Base-by-base conservation (phyloP, 2,329 filamentous ascomycete genomes). In the Fusarium sp. region DNA sequence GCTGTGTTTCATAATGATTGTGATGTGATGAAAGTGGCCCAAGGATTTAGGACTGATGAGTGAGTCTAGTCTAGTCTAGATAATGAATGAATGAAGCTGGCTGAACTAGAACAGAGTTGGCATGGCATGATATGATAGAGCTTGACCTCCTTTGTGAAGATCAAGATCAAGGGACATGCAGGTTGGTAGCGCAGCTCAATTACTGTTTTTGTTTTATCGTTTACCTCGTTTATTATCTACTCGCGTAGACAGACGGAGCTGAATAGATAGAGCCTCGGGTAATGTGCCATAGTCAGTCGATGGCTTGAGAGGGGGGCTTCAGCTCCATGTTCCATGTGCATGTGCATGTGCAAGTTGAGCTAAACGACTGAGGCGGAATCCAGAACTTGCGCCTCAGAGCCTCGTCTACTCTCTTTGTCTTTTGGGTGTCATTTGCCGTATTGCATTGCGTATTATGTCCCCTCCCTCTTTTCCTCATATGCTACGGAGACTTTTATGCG, bases 271-370 rank as follows among this genome's bases (percentile, higher is more conserved):
- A 61, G 53, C 9, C 33, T 46, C 40, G 50, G 50, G 50, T 52
- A 58, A 23, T 53, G 42, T 44, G 56, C 25, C 35, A 25, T 58
- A 10, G 50, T 64, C 28, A 64, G 46, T 46, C 13, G 47, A 70
- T 60, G 67, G 67, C 67, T 70, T 70, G 60, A 54, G 66, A 59
- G 66, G 53, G 59, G 47, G 67, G 42, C 47, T 70, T 69, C 67
- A 70, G 67, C 67, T 69, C 44, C 59, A 64, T 44, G 49, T 69
- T 69, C 44, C 65, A 53, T 40, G 49, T 69, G 33, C 50, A 58
- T 40, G 49, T 69, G 33, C 50, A 42, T 46, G 46, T 64, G 65
- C 67, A 53, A n/a, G 37, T 69, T 52, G 65, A 64, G 65, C 65
- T 69, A 64, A 52, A 42, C 30, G 63, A 44, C 37, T 33, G 67